Evolutionary conservation across 306 rosid species (phyloP).

Genomic region (Quercus alba): DNA sequence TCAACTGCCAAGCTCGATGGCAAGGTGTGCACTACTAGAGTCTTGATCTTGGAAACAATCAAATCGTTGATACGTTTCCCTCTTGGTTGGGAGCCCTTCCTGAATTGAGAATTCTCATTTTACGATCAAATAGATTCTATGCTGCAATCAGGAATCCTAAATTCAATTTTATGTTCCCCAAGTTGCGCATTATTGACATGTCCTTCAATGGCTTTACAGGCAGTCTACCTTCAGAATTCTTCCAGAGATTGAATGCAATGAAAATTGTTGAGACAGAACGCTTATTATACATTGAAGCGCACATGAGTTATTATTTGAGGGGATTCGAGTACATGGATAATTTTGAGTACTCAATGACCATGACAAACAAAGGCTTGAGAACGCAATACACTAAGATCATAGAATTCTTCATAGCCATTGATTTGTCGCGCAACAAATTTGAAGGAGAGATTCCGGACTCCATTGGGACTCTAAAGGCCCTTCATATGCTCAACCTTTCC

Average conservation of each 20-base stretch:
- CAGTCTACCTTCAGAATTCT: background rate
- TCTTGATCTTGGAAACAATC: background rate
- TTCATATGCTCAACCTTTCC: background rate
- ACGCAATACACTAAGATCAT: background rate
- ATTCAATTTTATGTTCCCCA: background rate
- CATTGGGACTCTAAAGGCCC: background rate
- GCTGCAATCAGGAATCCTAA: background rate
- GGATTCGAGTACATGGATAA: background rate
- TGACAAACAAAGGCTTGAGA: no score
- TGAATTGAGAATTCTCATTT: background rate
- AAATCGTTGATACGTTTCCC: background rate
- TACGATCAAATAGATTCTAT: background rate
- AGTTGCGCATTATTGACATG: background rate
- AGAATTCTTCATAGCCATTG: background rate
- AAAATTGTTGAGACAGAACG: background rate
- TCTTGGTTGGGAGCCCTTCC: background rate
- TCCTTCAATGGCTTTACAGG: background rate
- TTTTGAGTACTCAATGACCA: background rate
- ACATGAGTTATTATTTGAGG: background rate
- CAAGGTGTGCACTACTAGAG: background rate
- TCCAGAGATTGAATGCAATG: background rate
- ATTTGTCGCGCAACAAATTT: background rate
- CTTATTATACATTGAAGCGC: background rate
- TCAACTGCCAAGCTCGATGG: background rate
- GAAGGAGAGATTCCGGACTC: background rate